Percentiles rank a stretch among this genome's conserved stretches.
Evolutionary conservation across 1,284 basidiomycete genomes (phyloP).

Genomic region (Cerrena zonata): DNA sequence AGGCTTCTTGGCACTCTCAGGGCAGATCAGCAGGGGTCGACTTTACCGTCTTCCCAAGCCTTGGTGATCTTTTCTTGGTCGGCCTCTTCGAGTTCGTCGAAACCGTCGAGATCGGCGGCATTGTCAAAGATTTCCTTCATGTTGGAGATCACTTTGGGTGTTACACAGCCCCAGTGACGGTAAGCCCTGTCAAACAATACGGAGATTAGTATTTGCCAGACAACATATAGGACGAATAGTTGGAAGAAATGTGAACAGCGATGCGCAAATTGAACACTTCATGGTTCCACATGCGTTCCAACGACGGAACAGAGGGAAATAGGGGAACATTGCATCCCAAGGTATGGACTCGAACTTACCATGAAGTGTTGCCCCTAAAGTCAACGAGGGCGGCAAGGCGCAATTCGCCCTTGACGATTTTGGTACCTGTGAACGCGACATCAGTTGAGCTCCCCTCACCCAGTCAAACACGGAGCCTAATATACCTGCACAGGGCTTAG

Average conservation of each 20-base stretch:
- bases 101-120: conserved; percentile 67
- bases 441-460: conserved; percentile 13
- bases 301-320: too few relatives aligned
- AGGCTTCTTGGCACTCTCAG: conserved; percentile 60
- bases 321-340: too few relatives aligned
- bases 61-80: conserved; percentile 62
- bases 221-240: neutral
- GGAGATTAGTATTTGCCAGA: conserved; percentile 11
- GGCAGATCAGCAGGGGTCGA: conserved; percentile 72
- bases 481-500: conserved; percentile 70
- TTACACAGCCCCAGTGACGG: conserved; percentile 82
- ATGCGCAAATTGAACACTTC: neutral
- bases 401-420: conserved; percentile 68
- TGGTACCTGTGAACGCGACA: conserved; percentile 44
- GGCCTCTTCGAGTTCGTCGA: conserved; percentile 57
- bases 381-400: conserved; percentile 76
- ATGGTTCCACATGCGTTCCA: too few relatives aligned
- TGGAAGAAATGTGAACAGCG: neutral
- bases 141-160: conserved; percentile 64
- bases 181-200: conserved; percentile 43
- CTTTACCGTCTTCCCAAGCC: conserved; percentile 69
- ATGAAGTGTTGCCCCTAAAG: conserved; percentile 58
- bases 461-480: conserved; percentile 17
- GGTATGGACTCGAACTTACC: too few relatives aligned
- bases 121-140: conserved; percentile 60